phyloP scores from a whole-genome alignment of 2,329 filamentous ascomycete genomes.

The Teratosphaeria zuluensis region DNA sequence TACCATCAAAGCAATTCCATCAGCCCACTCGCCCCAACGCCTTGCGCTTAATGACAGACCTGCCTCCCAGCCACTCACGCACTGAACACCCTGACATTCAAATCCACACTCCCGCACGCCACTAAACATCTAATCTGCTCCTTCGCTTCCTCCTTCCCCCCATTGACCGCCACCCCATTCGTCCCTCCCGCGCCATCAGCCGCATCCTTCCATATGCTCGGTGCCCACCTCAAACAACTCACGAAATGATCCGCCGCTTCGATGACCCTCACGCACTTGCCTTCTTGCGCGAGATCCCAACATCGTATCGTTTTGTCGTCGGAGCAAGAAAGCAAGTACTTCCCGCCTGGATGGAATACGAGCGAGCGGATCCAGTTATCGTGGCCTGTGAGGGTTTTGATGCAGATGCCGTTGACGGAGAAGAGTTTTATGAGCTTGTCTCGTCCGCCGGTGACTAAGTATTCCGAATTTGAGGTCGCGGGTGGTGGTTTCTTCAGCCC shows the following conservation, averaged over 20 bases:
- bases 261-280: slow-evolving; percentile 77
- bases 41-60: too few species aligned
- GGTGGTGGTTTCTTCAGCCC: slow-evolving; percentile 76
- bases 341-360: slow-evolving; percentile 84
- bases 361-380: slow-evolving; percentile 89
- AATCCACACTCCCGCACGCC: slow-evolving; percentile 77
- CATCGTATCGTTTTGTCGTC: slow-evolving; percentile 90
- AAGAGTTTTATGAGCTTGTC: slow-evolving; percentile 88
- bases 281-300: slow-evolving; percentile 88
- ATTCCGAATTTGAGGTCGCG: slow-evolving; percentile 67
- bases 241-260: slow-evolving; percentile 72
- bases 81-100: slow-evolving; percentile 70
- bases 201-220: slow-evolving; percentile 56
- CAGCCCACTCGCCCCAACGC: too few species aligned
- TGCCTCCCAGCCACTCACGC: slow-evolving; percentile 16
- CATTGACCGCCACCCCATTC: slow-evolving; percentile 30
- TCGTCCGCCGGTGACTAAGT: slow-evolving; percentile 76
- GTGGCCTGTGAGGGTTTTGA: slow-evolving; percentile 77
- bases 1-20: too few species aligned
- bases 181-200: slow-evolving; percentile 4
- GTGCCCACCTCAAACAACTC: slow-evolving; percentile 80
- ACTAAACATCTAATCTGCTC: slow-evolving; percentile 73
- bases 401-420: slow-evolving; percentile 73
- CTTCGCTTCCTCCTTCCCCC: slow-evolving; percentile 33
- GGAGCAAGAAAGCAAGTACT: slow-evolving; percentile 73